A percentile compares a stretch with the other conserved stretches of the same genome.
These are phyloP conservation scores for Aschersonia sp. DNA, from an alignment of 2,329 filamentous ascomycete species.

Conservation along the genomic window DNA sequence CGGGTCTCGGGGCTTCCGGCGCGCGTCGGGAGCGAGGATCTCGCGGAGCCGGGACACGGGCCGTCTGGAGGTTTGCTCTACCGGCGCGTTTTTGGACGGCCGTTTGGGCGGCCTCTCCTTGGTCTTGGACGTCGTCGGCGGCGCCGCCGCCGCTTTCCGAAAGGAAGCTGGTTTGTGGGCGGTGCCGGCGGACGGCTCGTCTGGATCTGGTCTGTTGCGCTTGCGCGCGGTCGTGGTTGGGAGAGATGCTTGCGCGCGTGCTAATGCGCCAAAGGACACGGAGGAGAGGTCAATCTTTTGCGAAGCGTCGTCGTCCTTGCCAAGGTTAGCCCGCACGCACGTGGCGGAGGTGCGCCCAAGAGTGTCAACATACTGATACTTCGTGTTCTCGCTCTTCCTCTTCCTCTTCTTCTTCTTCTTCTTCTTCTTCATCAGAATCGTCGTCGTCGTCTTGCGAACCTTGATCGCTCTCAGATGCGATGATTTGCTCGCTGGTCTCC, in stretches of 20 bases:
- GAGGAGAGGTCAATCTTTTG: slow-evolving; percentile 31
- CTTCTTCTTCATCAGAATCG: slow-evolving; percentile 1
- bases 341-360: too few relatives aligned
- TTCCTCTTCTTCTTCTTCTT: too few relatives aligned
- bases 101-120: slow-evolving; percentile 14
- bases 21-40: slow-evolving; percentile 37
- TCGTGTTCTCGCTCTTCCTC: too few relatives aligned
- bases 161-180: neutral
- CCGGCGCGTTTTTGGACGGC: slow-evolving; percentile 77
- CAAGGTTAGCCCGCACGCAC: too few relatives aligned
- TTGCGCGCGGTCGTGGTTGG: slow-evolving; percentile 10
- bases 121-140: neutral
- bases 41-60: slow-evolving; percentile 71
- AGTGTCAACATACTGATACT: too few relatives aligned
- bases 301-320: neutral
- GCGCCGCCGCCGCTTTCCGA: neutral
- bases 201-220: slow-evolving; percentile 4
- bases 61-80: slow-evolving; percentile 66
- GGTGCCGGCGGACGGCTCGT: neutral
- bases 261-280: slow-evolving; percentile 82
- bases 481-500: slow-evolving; percentile 10
- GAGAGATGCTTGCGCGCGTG: slow-evolving; percentile 67
- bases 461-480: neutral
- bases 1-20: slow-evolving; percentile 62
- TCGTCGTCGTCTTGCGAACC: slow-evolving; percentile 12